These are phyloP conservation scores for Cercophora scortea DNA, from an alignment of 495 filamentous ascomycete species.

Conservation along the genomic window DNA sequence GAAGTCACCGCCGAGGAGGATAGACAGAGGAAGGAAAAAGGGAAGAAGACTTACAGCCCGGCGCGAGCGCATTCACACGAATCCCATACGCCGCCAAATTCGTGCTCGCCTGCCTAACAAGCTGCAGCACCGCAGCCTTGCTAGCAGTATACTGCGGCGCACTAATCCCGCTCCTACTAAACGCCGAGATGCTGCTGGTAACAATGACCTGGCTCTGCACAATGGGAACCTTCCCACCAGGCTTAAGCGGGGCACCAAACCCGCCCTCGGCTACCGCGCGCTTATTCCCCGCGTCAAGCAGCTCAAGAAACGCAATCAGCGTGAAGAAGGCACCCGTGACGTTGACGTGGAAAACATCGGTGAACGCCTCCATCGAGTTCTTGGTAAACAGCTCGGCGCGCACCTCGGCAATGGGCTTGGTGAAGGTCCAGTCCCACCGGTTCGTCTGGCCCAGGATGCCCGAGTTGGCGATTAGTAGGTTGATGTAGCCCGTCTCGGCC, in stretches of 20 bases:
- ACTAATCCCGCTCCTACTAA: conserved; percentile 26
- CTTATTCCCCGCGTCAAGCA: conserved; percentile 60
- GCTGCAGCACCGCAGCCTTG: conserved; percentile 53
- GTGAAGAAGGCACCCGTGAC: conserved; percentile 54
- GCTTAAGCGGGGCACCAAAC: conserved; percentile 17
- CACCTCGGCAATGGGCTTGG: conserved; percentile 30
- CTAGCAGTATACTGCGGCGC: conserved; percentile 52
- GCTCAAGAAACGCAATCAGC: conserved; percentile 52
- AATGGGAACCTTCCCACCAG: conserved; percentile 23
- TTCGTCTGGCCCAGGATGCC: conserved; percentile 37
- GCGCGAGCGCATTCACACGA: conserved; percentile 54
- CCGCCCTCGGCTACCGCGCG: conserved; percentile 29
- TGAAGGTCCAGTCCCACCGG: conserved; percentile 23
- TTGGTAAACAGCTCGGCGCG: conserved; percentile 26
- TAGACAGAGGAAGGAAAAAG: background rate
- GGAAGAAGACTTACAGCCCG: conserved; percentile 39
- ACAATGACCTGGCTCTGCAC: conserved; percentile 50
- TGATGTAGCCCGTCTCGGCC: conserved; percentile 39
- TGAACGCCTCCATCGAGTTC: conserved; percentile 43
- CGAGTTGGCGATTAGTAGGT: conserved; percentile 60
- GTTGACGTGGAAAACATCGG: conserved; percentile 48
- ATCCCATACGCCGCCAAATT: conserved; percentile 47
- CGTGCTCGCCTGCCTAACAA: conserved; percentile 55
- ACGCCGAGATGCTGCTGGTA: conserved; percentile 46
- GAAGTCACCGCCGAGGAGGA: background rate